phyloP scores from a whole-genome alignment of 495 filamentous ascomycete genomes.

The Endocarpon pusillum region DNA sequence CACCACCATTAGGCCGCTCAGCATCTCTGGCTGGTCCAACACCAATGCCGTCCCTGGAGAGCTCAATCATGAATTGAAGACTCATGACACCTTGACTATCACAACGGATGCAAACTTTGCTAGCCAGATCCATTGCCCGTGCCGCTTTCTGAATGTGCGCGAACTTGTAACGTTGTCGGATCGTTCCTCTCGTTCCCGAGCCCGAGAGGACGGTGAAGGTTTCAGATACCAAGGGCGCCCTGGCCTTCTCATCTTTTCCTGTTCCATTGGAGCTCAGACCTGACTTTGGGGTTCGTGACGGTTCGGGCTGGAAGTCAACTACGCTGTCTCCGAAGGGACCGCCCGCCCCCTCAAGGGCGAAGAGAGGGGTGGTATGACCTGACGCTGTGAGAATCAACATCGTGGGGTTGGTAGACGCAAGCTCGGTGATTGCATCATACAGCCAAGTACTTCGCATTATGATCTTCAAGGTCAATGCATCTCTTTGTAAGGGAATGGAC shows the following conservation, averaged over 20 bases:
- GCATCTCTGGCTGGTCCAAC: slow-evolving; percentile 15
- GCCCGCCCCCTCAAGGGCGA: slow-evolving; percentile 49
- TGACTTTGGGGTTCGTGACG: slow-evolving; percentile 17
- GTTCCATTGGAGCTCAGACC: slow-evolving; percentile 21
- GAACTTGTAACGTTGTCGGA: slow-evolving; percentile 53
- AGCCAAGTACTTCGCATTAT: slow-evolving; percentile 81
- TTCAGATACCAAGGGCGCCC: slow-evolving; percentile 29
- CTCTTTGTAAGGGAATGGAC: slow-evolving; percentile 71
- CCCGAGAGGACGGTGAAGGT: slow-evolving; percentile 32
- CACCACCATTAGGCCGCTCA: slow-evolving; percentile 7
- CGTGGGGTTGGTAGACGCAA: slow-evolving; percentile 54
- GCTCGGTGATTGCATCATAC: slow-evolving; percentile 67
- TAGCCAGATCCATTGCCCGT: slow-evolving; percentile 78
- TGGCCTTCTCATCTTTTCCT: slow-evolving; percentile 27
- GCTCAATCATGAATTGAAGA: slow-evolving; percentile 91
- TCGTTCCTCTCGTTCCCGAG: slow-evolving; percentile 22
- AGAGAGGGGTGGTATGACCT: slow-evolving; percentile 42
- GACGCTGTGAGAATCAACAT: slow-evolving; percentile 45
- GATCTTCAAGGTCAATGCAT: slow-evolving; percentile 71
- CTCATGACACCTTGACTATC: slow-evolving; percentile 82
- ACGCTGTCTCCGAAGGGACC: slow-evolving; percentile 64
- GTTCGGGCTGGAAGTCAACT: slow-evolving; percentile 53
- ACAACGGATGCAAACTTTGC: slow-evolving; percentile 77
- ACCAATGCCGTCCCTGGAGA: slow-evolving; percentile 34
- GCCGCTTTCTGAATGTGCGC: slow-evolving; percentile 62